Evolutionary conservation across 441 rosid genomes (phyloP).

Genomic region (Hypseocharis bilobata): DNA sequence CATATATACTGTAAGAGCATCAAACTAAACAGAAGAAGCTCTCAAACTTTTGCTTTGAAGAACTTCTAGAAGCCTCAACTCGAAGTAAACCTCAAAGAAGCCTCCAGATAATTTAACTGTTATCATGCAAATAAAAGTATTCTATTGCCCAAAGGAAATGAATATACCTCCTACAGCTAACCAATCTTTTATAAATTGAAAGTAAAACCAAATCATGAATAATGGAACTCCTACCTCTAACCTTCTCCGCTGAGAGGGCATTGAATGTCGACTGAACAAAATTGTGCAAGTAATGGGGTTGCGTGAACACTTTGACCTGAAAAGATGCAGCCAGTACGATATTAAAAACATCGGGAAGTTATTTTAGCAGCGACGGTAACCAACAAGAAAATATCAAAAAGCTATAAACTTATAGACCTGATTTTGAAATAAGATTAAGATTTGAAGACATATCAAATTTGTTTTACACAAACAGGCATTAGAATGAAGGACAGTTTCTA

Average conservation of each 20-base stretch:
- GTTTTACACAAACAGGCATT: not conserved
- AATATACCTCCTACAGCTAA: not conserved
- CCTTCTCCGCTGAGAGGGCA: constrained; percentile 68
- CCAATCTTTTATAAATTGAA: not conserved
- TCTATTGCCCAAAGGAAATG: not conserved
- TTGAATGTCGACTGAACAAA: constrained; percentile 84
- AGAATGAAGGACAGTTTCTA: not conserved
- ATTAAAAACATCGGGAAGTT: not conserved
- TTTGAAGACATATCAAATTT: not conserved
- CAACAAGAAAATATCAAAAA: not conserved
- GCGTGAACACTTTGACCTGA: constrained; percentile 86
- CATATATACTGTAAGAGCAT: not conserved
- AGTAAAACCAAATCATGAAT: not conserved
- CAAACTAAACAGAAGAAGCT: not conserved
- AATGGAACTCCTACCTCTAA: constrained; percentile 46
- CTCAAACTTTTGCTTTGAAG: not conserved
- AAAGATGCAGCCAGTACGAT: constrained; percentile 7
- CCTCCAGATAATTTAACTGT: not conserved
- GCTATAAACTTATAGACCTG: not conserved
- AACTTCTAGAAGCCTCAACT: not conserved
- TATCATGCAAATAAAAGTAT: not conserved
- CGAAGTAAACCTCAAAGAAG: not conserved
- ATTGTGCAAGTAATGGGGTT: constrained; percentile 70
- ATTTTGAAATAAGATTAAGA: not conserved
- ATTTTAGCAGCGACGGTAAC: not conserved